Evolutionary conservation across 2,329 filamentous ascomycete genomes (phyloP).

Genomic region (Penicillium sp.): DNA sequence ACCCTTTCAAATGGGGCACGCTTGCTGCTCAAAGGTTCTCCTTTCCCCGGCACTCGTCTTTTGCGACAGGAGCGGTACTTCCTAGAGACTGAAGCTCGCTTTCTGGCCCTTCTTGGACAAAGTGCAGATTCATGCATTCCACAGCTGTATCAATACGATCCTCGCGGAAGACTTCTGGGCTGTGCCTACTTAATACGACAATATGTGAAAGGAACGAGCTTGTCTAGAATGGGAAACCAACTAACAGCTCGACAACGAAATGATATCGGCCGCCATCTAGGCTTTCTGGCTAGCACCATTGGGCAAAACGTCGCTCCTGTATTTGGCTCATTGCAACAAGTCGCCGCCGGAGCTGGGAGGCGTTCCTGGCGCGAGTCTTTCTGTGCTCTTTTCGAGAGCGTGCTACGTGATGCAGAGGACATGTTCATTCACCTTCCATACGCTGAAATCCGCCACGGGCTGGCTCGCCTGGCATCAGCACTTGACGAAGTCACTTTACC

Average conservation of each 20-base stretch:
- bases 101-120: constrained; percentile 35
- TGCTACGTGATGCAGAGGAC: constrained; percentile 56
- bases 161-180: constrained; percentile 23
- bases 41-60: constrained; percentile 34
- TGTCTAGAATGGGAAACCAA: constrained; percentile 29
- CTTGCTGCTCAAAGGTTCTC: constrained; percentile 37
- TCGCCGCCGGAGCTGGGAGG: constrained; percentile 44
- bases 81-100: constrained; percentile 40
- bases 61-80: constrained; percentile 38
- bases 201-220: constrained; percentile 32
- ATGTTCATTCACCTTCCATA: constrained; percentile 56
- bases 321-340: constrained; percentile 50
- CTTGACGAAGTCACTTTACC: constrained; percentile 51
- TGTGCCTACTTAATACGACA: constrained; percentile 39
- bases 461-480: constrained; percentile 42
- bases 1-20: constrained; percentile 37
- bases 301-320: constrained; percentile 44
- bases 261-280: constrained; percentile 36
- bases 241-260: constrained; percentile 30
- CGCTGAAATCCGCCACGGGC: constrained; percentile 49
- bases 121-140: constrained; percentile 35
- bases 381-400: constrained; percentile 48
- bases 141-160: constrained; percentile 37
- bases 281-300: constrained; percentile 39
- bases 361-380: constrained; percentile 54